Conservation (phyloP, 257 asterid species). For the Ilex aquifolium region DNA sequence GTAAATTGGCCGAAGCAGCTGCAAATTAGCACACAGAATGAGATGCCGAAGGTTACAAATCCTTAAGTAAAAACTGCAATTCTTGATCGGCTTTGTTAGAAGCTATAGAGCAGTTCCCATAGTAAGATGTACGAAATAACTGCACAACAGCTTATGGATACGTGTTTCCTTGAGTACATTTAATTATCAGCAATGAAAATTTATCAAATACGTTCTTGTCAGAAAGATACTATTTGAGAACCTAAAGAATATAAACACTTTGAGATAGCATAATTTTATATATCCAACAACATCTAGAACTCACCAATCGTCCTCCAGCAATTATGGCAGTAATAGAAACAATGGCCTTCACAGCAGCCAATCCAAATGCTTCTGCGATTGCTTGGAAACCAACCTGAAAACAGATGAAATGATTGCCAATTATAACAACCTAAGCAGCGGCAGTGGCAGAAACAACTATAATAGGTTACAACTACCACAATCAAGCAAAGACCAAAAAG, state of each 20-base stretch:
- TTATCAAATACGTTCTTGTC: not conserved
- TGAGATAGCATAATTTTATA: slow-evolving; percentile 3
- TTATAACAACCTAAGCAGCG: slow-evolving; percentile 14
- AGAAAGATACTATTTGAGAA: not conserved
- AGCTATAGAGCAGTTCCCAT: not conserved
- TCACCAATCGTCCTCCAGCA: slow-evolving; percentile 96
- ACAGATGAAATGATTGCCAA: slow-evolving; percentile 3
- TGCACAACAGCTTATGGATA: slow-evolving; percentile 1
- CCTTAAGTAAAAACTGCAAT: not conserved
- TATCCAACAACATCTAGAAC: slow-evolving; percentile 10
- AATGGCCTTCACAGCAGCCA: slow-evolving; percentile 98
- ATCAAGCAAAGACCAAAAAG: slow-evolving; percentile 8
- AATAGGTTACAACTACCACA: slow-evolving; percentile 6
- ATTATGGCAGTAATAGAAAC: slow-evolving; percentile 96
- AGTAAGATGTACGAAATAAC: not conserved
- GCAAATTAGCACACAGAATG: slow-evolving; percentile 17
- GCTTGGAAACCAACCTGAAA: slow-evolving; percentile 92
- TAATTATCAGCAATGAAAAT: not conserved
- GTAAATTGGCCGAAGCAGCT: slow-evolving; percentile 96
- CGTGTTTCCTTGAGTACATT: not conserved
- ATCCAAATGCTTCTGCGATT: slow-evolving; percentile 96
- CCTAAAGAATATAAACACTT: not conserved
- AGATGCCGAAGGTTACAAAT: not conserved
- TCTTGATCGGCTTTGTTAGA: not conserved
- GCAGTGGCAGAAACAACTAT: slow-evolving; percentile 8